A percentile compares a stretch with the other conserved stretches of the same genome.
These are phyloP conservation scores for Tremellales sp. DNA, from an alignment of 1,284 basidiomycete genomes.

Conservation along the genomic window DNA sequence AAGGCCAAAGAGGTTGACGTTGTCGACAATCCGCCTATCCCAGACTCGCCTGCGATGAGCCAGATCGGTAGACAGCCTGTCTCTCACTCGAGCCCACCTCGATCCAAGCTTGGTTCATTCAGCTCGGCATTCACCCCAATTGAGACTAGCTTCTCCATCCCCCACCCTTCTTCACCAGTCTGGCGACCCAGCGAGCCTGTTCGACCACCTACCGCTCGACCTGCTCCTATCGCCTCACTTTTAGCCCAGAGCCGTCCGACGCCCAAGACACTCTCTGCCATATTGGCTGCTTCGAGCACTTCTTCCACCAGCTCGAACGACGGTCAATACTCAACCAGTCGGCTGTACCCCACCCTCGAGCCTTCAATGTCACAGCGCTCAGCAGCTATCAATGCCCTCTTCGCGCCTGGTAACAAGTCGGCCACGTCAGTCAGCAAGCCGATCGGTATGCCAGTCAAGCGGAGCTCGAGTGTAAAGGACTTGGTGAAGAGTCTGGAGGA, in stretches of 20 bases:
- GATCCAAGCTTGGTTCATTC: background rate
- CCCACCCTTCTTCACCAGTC: background rate
- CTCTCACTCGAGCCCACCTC: background rate
- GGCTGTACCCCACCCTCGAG: conserved; percentile 25
- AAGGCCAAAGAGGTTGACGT: background rate
- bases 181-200: background rate
- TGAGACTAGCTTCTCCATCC: background rate
- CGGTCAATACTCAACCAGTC: background rate
- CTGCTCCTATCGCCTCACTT: background rate
- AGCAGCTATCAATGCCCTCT: conserved; percentile 25
- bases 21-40: too few relatives aligned
- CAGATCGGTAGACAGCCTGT: too few relatives aligned
- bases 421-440: conserved; percentile 3
- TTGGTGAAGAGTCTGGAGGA: conserved; percentile 29
- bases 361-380: conserved; percentile 25
- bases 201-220: background rate
- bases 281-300: conserved; percentile 1
- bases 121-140: too few relatives aligned
- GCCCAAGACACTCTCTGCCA: background rate
- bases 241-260: background rate
- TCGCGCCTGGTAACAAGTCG: conserved; percentile 10
- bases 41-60: background rate
- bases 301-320: conserved; percentile 2
- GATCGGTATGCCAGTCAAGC: conserved; percentile 1
- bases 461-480: conserved; percentile 24